These are phyloP conservation scores for Candida pseudoglaebosa DNA, from an alignment of 805 yeast species.

Conservation along the genomic window DNA sequence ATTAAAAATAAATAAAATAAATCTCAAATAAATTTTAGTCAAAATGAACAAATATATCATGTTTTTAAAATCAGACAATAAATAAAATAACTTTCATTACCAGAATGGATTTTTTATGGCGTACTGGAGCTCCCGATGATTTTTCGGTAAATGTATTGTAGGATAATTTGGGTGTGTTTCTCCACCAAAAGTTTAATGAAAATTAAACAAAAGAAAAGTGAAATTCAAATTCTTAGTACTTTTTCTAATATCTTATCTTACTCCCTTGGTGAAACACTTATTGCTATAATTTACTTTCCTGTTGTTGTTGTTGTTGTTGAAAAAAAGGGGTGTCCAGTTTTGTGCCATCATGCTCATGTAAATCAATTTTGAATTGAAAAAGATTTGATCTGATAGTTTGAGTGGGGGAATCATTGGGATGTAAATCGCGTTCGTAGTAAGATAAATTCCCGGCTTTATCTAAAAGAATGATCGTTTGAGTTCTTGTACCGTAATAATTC, in stretches of 20 bases:
- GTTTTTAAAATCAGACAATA: too few species aligned
- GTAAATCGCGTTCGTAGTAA: slow-evolving; percentile 61
- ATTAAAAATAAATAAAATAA: too few species aligned
- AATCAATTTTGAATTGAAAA: slow-evolving; percentile 12
- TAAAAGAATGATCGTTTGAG: slow-evolving; percentile 73
- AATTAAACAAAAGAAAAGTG: too few species aligned
- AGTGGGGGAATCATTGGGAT: slow-evolving; percentile 33
- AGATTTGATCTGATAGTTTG: slow-evolving; percentile 11
- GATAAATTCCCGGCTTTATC: slow-evolving; percentile 47
- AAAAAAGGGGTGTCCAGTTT: too few species aligned
- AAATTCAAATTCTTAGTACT: too few species aligned
- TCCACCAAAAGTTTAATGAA: neutral
- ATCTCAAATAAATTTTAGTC: too few species aligned
- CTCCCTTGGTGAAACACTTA: slow-evolving; percentile 2
- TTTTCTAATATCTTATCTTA: neutral
- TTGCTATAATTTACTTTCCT: slow-evolving; percentile 4
- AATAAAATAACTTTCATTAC: too few species aligned
- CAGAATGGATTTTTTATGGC: neutral
- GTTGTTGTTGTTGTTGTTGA: too few species aligned
- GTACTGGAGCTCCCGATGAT: too few species aligned
- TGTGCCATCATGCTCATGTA: neutral
- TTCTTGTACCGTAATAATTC: slow-evolving; percentile 75
- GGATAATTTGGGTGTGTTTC: neutral
- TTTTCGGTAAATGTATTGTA: too few species aligned
- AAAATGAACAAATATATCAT: too few species aligned